Evolutionary conservation across 441 rosid species (phyloP).

Genomic region (Hura crepitans): DNA sequence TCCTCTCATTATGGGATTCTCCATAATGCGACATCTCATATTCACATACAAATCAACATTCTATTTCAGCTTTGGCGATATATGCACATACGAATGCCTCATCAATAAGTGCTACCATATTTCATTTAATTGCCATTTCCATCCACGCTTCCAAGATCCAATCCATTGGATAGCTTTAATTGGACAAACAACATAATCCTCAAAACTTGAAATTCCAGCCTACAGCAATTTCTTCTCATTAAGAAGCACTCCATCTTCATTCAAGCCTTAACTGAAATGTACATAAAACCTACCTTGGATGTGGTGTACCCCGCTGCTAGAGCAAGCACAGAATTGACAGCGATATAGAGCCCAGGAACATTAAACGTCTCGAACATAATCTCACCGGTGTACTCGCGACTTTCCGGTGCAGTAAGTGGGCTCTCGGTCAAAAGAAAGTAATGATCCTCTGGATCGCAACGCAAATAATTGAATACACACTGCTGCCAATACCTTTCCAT

Average conservation of each 20-base stretch:
- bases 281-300: slow-evolving; percentile 66
- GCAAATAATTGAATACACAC: slow-evolving; percentile 84
- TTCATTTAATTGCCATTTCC: slow-evolving; percentile 1
- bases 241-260: background rate
- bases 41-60: slow-evolving; percentile 7
- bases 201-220: background rate
- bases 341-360: slow-evolving; percentile 93
- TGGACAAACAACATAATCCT: slow-evolving; percentile 2
- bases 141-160: background rate
- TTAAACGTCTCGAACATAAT: slow-evolving; percentile 98
- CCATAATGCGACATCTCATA: too few species aligned
- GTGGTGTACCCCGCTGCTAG: slow-evolving; percentile 97
- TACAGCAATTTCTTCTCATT: background rate
- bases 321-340: slow-evolving; percentile 95
- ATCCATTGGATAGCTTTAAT: background rate
- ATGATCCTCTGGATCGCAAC: slow-evolving; percentile 99
- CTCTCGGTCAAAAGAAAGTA: slow-evolving; percentile 93
- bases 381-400: slow-evolving; percentile 93
- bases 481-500: slow-evolving; percentile 99
- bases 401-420: slow-evolving; percentile 95
- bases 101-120: background rate
- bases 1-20: background rate
- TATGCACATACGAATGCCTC: background rate
- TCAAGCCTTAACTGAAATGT: background rate
- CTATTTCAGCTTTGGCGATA: slow-evolving; percentile 7